Evolutionary conservation across 495 filamentous ascomycete species (phyloP).

Genomic region (Podospora appendiculata): DNA sequence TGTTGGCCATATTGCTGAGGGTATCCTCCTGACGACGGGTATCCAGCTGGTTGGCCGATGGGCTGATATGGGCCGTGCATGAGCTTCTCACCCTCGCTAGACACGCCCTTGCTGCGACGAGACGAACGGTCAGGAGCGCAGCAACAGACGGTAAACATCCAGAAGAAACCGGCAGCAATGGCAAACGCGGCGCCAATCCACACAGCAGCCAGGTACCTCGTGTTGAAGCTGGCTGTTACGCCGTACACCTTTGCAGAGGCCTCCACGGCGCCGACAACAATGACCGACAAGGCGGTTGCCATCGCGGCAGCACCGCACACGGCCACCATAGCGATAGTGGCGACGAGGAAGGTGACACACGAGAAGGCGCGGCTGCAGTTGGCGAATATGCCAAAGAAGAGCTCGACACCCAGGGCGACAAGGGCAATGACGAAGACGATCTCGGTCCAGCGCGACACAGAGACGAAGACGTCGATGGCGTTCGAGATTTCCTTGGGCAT

Average conservation of each 20-base stretch:
- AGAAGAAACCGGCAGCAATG: slow-evolving; percentile 69
- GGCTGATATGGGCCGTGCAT: slow-evolving; percentile 35
- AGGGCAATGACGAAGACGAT: slow-evolving; percentile 65
- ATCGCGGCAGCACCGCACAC: slow-evolving; percentile 52
- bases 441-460: slow-evolving; percentile 74
- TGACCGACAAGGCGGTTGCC: slow-evolving; percentile 51
- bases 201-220: slow-evolving; percentile 54
- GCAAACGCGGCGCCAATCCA: slow-evolving; percentile 80
- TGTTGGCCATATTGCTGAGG: slow-evolving; percentile 26
- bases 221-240: slow-evolving; percentile 55
- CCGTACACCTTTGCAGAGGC: slow-evolving; percentile 56
- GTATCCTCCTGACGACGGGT: slow-evolving; percentile 17
- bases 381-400: slow-evolving; percentile 71
- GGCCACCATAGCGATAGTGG: slow-evolving; percentile 49
- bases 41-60: slow-evolving; percentile 28
- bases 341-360: slow-evolving; percentile 41
- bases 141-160: slow-evolving; percentile 87
- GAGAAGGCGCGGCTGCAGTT: slow-evolving; percentile 41
- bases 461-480: slow-evolving; percentile 60
- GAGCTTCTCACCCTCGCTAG: slow-evolving; percentile 38
- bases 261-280: slow-evolving; percentile 63
- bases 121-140: slow-evolving; percentile 47
- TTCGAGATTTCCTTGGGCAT: slow-evolving; percentile 58
- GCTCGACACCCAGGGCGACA: slow-evolving; percentile 62
- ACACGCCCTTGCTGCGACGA: slow-evolving; percentile 9